A percentile compares a stretch with the other conserved stretches of the same genome.
These are phyloP conservation scores for Boletus sensibilis DNA, from an alignment of 768 basidiomycete species.

Conservation along the genomic window DNA sequence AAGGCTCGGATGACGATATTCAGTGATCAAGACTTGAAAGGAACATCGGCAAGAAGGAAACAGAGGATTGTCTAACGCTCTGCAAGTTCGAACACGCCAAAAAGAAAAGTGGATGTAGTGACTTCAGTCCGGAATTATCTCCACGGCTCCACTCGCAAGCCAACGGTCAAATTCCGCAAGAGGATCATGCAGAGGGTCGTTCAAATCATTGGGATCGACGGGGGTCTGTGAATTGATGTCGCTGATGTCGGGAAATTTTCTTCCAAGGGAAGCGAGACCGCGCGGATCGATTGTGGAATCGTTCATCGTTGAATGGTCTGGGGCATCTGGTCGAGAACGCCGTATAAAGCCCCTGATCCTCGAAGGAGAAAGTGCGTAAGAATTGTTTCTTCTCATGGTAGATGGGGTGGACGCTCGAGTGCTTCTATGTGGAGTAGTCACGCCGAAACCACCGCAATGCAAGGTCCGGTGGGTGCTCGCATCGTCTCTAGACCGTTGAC, in stretches of 20 bases:
- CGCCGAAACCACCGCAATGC: neutral
- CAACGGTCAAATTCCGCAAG: constrained; percentile 68
- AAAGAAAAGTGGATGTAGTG: neutral
- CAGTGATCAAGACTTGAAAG: neutral
- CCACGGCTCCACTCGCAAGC: constrained; percentile 63
- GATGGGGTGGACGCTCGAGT: neutral
- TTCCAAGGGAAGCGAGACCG: neutral
- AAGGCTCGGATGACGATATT: neutral
- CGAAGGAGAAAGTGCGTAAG: constrained; percentile 23
- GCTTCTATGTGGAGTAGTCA: neutral
- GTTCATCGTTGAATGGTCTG: neutral
- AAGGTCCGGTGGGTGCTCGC: constrained; percentile 1
- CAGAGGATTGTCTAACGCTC: neutral
- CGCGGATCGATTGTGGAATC: neutral
- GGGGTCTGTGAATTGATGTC: neutral
- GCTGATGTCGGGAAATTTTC: neutral
- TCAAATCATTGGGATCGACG: neutral
- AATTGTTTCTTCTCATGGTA: constrained; percentile 2
- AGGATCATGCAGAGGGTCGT: constrained; percentile 40
- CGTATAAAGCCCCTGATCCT: constrained; percentile 25
- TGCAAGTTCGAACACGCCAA: neutral
- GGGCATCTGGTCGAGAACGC: neutral
- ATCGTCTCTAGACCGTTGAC: constrained; percentile 9
- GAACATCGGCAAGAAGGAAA: neutral
- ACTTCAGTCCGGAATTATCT: constrained; percentile 40